Percentiles rank a stretch among this genome's conserved stretches.
Evolutionary conservation across 176 grass and related monocot species (phyloP).

Genomic region (Cenchrus purpureus): DNA sequence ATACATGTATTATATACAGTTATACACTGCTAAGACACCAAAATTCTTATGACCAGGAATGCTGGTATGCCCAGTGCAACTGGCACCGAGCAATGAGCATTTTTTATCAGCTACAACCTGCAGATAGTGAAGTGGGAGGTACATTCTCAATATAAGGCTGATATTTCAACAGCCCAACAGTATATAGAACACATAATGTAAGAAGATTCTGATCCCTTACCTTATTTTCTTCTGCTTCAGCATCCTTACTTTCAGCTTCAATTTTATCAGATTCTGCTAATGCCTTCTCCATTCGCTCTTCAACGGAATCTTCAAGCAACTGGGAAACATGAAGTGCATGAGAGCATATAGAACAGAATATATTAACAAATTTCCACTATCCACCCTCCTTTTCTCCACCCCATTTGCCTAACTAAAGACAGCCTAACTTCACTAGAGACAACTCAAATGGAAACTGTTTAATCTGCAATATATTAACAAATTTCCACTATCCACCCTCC

Average conservation of each 20-base stretch:
- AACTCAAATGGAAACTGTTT: constrained; percentile 19
- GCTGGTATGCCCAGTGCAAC: not conserved
- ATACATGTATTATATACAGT: not conserved
- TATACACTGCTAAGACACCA: not conserved
- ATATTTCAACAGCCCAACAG: not conserved
- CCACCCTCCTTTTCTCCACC: no score
- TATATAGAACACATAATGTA: constrained; percentile 12
- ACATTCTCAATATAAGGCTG: not conserved
- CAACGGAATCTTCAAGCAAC: constrained; percentile 99
- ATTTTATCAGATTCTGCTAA: constrained; percentile 85
- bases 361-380: not conserved
- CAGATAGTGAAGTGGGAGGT: not conserved
- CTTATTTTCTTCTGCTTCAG: constrained; percentile 87
- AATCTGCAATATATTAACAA: not conserved
- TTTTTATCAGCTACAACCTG: not conserved
- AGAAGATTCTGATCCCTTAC: constrained; percentile 35
- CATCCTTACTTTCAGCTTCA: constrained; percentile 90
- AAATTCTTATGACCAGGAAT: constrained; percentile 5
- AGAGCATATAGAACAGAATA: constrained; percentile 9
- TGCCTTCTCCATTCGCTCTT: constrained; percentile 79
- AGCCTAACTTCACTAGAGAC: not conserved
- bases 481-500: no score
- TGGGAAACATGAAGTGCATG: constrained; percentile 39
- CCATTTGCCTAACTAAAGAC: no score
- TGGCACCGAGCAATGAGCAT: no score